Evolutionary conservation across 306 rosid genomes (phyloP).

Genomic region (Alnus rubra): DNA sequence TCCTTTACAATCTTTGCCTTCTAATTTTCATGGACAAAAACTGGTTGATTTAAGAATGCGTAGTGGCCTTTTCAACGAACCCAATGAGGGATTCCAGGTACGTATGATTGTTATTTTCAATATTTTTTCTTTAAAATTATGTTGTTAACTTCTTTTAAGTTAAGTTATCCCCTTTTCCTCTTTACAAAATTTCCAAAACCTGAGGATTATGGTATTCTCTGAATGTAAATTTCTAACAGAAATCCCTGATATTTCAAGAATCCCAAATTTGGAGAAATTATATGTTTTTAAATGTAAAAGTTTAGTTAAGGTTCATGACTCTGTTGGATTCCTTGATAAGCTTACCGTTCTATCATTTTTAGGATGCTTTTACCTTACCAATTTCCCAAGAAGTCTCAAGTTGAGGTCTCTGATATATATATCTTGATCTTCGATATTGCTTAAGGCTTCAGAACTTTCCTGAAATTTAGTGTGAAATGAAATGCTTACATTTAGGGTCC

Average conservation of each 20-base stretch:
- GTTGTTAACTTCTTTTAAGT: not conserved
- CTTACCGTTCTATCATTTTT: slow-evolving; percentile 19
- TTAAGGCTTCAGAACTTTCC: not conserved
- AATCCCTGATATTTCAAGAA: not conserved
- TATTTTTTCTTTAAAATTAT: not conserved
- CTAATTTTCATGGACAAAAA: not conserved
- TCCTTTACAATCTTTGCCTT: not conserved
- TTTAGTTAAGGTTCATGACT: slow-evolving; percentile 13
- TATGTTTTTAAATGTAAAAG: slow-evolving; percentile 22
- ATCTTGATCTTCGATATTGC: not conserved
- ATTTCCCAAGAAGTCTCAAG: not conserved
- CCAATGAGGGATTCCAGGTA: not conserved
- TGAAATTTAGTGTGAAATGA: not conserved
- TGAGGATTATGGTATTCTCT: not conserved
- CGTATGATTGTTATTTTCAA: not conserved
- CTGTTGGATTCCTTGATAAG: slow-evolving; percentile 24
- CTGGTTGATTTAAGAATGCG: not conserved
- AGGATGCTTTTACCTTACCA: slow-evolving; percentile 11
- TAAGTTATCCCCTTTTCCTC: not conserved
- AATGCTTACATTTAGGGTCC: too few relatives aligned
- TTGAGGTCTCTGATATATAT: not conserved
- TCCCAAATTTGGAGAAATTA: slow-evolving; percentile 35
- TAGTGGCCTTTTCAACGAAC: not conserved
- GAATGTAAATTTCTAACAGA: not conserved
- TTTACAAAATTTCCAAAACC: not conserved